phyloP scores from a whole-genome alignment of 805 yeast genomes.

The Clavispora phyllophila region DNA sequence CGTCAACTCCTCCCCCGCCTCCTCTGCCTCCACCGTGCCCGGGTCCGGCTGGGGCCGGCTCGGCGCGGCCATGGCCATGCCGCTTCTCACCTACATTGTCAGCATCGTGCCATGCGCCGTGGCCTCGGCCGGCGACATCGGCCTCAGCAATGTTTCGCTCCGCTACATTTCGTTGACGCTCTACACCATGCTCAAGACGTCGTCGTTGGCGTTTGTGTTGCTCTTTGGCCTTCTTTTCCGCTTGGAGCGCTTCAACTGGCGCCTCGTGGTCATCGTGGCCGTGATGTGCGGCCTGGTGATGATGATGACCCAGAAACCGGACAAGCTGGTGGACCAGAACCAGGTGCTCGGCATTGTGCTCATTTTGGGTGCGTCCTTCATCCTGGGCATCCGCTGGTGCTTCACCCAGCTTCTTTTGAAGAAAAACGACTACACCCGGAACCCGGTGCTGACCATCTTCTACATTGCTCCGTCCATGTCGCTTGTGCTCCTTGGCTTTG shows the following conservation, averaged over 20 bases:
- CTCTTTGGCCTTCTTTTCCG: slow-evolving; percentile 80
- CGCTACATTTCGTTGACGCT: slow-evolving; percentile 73
- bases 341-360: slow-evolving; percentile 57
- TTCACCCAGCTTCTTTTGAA: slow-evolving; percentile 79
- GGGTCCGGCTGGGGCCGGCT: slow-evolving; percentile 1
- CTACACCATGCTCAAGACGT: slow-evolving; percentile 90
- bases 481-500: slow-evolving; percentile 52
- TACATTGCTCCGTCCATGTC: slow-evolving; percentile 86
- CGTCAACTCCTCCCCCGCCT: background rate
- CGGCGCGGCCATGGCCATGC: slow-evolving; percentile 15
- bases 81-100: slow-evolving; percentile 31
- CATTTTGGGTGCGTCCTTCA: slow-evolving; percentile 71
- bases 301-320: slow-evolving; percentile 64
- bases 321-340: slow-evolving; percentile 15
- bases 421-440: slow-evolving; percentile 51
- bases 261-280: slow-evolving; percentile 61
- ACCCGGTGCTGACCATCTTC: slow-evolving; percentile 80
- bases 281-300: slow-evolving; percentile 82
- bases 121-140: slow-evolving; percentile 91
- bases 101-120: slow-evolving; percentile 78
- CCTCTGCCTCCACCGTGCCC: background rate
- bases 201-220: slow-evolving; percentile 82
- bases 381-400: slow-evolving; percentile 94
- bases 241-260: slow-evolving; percentile 68
- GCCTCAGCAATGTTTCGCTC: slow-evolving; percentile 82